Evolutionary conservation across 2,329 filamentous ascomycete genomes (phyloP).

Genomic region (Cladosporium velox): DNA sequence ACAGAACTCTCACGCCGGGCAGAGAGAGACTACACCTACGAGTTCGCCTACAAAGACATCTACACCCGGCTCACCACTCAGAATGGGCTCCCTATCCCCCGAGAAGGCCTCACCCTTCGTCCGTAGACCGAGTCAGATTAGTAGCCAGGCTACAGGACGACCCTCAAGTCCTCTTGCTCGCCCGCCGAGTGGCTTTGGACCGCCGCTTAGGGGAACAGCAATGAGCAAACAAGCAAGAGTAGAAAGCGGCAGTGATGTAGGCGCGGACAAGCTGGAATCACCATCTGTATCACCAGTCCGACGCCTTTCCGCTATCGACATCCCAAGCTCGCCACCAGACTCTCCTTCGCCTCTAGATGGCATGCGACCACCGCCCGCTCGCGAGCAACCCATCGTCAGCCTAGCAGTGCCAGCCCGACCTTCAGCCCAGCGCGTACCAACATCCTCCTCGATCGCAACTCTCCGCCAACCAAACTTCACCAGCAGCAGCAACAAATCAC

Average conservation of each 20-base stretch:
- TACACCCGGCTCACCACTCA: not conserved
- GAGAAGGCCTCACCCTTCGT: constrained; percentile 39
- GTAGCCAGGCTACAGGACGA: constrained; percentile 32
- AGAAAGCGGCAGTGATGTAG: constrained; percentile 17
- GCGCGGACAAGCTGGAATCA: constrained; percentile 14
- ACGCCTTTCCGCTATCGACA: constrained; percentile 12
- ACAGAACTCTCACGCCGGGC: constrained; percentile 45
- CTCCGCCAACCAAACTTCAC: constrained; percentile 27
- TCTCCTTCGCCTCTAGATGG: constrained; percentile 27
- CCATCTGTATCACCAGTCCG: constrained; percentile 16
- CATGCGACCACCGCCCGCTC: constrained; percentile 28
- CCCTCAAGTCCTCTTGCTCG: constrained; percentile 40
- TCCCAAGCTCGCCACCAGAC: constrained; percentile 5
- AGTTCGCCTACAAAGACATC: constrained; percentile 31
- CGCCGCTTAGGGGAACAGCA: constrained; percentile 26
- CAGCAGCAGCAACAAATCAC: not conserved
- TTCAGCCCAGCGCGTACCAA: constrained; percentile 41
- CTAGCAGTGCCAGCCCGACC: constrained; percentile 37
- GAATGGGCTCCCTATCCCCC: constrained; percentile 11
- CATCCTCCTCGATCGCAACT: constrained; percentile 35
- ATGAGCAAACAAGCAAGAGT: constrained; percentile 27
- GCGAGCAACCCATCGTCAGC: constrained; percentile 33
- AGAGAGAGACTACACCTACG: constrained; percentile 21
- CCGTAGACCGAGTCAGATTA: constrained; percentile 38
- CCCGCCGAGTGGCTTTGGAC: constrained; percentile 36